phyloP scores from a whole-genome alignment of 2,329 filamentous ascomycete species.

The Fonsecaea pugnacius region DNA sequence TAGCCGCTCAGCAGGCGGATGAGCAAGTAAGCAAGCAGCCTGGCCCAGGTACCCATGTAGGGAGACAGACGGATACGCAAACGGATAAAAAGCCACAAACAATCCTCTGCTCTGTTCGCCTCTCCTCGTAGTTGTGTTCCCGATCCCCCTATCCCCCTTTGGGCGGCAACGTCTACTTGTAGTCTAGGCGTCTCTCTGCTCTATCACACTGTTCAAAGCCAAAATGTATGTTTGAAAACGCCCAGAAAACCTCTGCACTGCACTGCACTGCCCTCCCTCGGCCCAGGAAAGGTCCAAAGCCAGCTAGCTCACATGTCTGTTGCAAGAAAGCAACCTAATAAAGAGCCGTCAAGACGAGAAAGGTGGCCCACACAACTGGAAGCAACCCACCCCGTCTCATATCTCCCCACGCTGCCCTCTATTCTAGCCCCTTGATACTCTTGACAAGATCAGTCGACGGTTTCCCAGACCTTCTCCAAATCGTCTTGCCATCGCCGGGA shows the following conservation, averaged over 20 bases:
- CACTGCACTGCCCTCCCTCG: no score
- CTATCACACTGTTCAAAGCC: neutral
- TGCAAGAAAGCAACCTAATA: neutral
- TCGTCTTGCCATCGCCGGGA: slow-evolving; percentile 29
- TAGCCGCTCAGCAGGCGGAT: neutral
- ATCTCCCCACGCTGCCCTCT: neutral
- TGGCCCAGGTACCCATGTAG: neutral
- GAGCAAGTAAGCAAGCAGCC: no score
- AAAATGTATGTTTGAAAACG: neutral
- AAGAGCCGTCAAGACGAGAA: neutral
- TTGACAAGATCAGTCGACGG: slow-evolving; percentile 14
- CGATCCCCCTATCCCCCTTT: neutral
- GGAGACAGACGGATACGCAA: neutral
- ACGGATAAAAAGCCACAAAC: neutral
- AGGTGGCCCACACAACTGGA: neutral
- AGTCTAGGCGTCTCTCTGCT: neutral
- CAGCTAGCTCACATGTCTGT: neutral
- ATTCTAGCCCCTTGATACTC: neutral
- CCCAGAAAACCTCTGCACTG: neutral
- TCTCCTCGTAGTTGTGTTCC: neutral
- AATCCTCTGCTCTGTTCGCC: neutral
- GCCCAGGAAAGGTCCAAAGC: no score
- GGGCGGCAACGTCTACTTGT: neutral
- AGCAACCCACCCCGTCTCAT: neutral
- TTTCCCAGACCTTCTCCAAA: slow-evolving; percentile 28